Conservation (phyloP, 441 rosid species). For the Corymbia citriodora region DNA sequence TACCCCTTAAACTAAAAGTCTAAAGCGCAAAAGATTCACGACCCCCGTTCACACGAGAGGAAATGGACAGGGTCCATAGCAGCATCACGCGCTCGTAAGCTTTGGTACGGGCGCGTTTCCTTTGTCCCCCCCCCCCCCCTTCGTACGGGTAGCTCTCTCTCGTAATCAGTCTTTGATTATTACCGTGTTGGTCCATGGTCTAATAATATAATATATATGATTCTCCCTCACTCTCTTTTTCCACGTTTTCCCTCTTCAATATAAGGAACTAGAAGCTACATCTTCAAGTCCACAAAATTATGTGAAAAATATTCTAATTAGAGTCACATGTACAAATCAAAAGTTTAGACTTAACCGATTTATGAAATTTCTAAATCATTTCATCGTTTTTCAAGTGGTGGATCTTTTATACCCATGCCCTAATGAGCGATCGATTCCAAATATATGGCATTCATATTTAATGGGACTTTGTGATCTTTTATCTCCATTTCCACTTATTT, state of each 20-base stretch:
- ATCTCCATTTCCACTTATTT: neutral
- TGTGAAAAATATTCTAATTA: neutral
- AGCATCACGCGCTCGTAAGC: too few species aligned
- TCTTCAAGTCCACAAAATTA: neutral
- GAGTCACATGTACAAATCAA: rapidly evolving
- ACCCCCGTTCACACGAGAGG: neutral
- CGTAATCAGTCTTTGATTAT: neutral
- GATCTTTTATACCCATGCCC: neutral
- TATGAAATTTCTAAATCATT: rapidly evolving
- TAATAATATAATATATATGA: too few species aligned
- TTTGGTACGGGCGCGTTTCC: neutral
- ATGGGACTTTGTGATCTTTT: neutral
- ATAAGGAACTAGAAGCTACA: too few species aligned
- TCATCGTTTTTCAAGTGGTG: neutral
- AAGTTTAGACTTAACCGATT: neutral
- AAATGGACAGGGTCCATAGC: neutral
- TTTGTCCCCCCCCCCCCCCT: neutral
- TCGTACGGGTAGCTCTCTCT: neutral
- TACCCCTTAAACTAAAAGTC: neutral
- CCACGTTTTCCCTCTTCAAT: too few species aligned
- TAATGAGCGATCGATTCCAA: neutral
- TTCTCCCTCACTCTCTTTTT: too few species aligned
- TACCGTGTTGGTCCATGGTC: neutral
- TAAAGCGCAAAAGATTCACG: neutral
- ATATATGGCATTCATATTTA: neutral